Evolutionary conservation across 176 grass and related monocot genomes (phyloP), one percentile per base, ranked within the genome.

Genomic region (Guadua angustifolia): DNA sequence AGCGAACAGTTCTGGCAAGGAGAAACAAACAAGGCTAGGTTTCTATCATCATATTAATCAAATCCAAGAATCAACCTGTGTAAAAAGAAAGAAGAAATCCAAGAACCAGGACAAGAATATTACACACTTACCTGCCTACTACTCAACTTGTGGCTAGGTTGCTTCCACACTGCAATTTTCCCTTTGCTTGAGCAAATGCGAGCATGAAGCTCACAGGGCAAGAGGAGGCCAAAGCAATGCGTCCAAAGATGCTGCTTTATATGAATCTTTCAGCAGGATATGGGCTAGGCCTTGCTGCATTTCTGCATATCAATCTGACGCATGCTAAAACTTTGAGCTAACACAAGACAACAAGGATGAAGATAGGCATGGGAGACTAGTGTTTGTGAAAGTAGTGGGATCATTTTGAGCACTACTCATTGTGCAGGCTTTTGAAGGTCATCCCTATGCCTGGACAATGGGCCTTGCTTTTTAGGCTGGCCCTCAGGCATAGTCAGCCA

Each of bases 371-470:
- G 42, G 45, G 9, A 18, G 51, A 57, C 14, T 3, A 33, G 19
- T 3, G 17, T 80, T 3, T 80, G 73, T 82, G 39, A 33, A 53
- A 63, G 74, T 7, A 17, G 35, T 78, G 52, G 78, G 62, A 76
- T 66, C 69, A 47, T 83, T 39, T 68, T 66, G 69, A 56, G 84
- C 53, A 33, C 56, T 21, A 21, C 59, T 17, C 36, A 78, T 69
- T 84, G 71, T 92, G 84, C 84, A 77, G 82, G 35, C 78, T 85
- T 88, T 79, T 66, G 32, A 36, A 76, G 85, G 40, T 29, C 29
- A 1, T 29, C 29, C 29, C 29, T 1, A 29, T 29, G 1, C 29
- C 29, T 29, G 29, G 29, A 29, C 29, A 29, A 29, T 29, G 29
- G 29, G 29, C 29, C 29, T 1, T 29, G 29, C 29, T 29, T 29